phyloP scores from a whole-genome alignment of 441 rosid species.

The Raphanus hybrid region DNA sequence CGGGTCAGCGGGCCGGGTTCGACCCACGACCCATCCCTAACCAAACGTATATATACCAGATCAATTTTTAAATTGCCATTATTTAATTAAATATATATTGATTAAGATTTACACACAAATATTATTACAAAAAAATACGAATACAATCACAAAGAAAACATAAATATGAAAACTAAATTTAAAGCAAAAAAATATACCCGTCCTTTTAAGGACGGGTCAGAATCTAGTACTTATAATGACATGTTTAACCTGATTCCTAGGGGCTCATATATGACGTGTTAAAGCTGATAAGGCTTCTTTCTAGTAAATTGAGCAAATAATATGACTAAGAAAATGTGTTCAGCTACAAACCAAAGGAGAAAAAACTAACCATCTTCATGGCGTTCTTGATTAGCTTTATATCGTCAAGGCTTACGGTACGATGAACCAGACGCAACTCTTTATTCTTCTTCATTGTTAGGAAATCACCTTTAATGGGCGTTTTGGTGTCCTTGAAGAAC shows the following conservation, averaged over 20 bases:
- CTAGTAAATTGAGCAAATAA: not conserved
- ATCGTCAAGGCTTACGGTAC: constrained; percentile 46
- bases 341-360: not conserved
- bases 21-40: too few species aligned
- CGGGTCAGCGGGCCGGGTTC: too few species aligned
- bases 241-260: not conserved
- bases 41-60: too few species aligned
- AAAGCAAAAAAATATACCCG: too few species aligned
- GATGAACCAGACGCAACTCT: constrained; percentile 43
- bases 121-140: too few species aligned
- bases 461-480: constrained; percentile 49
- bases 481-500: constrained; percentile 49
- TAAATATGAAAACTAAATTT: too few species aligned
- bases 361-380: constrained; percentile 41
- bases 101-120: too few species aligned
- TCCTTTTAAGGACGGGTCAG: too few species aligned
- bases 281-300: not conserved
- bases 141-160: too few species aligned
- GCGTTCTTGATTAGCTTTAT: constrained; percentile 47
- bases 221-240: not conserved
- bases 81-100: too few species aligned
- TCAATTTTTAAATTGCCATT: too few species aligned
- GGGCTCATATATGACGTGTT: not conserved
- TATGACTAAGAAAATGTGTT: not conserved
- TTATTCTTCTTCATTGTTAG: constrained; percentile 15